Evolutionary conservation across 148 eudicot species (phyloP), one percentile per base, ranked within the genome.

Genomic region (Diospyros lotus): DNA sequence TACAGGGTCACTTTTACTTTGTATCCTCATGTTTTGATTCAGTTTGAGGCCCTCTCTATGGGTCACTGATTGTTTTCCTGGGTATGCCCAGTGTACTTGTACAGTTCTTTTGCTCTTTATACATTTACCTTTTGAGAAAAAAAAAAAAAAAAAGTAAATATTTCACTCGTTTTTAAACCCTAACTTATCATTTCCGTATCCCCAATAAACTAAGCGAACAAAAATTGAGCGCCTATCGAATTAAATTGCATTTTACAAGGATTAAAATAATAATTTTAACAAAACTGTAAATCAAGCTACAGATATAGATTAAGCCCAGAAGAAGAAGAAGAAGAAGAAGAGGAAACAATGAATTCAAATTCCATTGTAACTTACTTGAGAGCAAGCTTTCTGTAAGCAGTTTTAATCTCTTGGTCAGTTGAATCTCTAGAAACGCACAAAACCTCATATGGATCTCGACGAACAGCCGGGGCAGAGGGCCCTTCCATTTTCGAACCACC

Each of bases 311-410:
- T 46, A 63, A 61, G 51, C 40, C 56, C 55, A 67, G 17, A 51
- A 58, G 10, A 61, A 8, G 28, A 48, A 17, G 18, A 28, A 28
- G 28, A 0, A 28, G 28, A 28, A 28, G 28, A 28, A 28, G 28
- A 28, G 28, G 28, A 28, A 28, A 28, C 28, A 56, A 58, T 2
- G 9, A 80, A 80, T 87, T 42, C 14, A 38, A 45, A 46, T 44
- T 58, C 5, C 8, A 72, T 60, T 48, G 45, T 28, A n/a, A 55
- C 77, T 80, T 80, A 94, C 98, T 94, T 94, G 75, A 94, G 97
- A 64, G 98, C 98, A 68, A 95, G 94, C 81, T 90, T 95, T 68
- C 98, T 86, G 64, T 95, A 95, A 78, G 98, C 96, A 68, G 92
- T 83, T 73, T 95, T 95, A 75, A 95, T 95, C 51, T 95, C 97